Base-by-base conservation (phyloP, 768 basidiomycete genomes). In the Pisolithus sp. region DNA sequence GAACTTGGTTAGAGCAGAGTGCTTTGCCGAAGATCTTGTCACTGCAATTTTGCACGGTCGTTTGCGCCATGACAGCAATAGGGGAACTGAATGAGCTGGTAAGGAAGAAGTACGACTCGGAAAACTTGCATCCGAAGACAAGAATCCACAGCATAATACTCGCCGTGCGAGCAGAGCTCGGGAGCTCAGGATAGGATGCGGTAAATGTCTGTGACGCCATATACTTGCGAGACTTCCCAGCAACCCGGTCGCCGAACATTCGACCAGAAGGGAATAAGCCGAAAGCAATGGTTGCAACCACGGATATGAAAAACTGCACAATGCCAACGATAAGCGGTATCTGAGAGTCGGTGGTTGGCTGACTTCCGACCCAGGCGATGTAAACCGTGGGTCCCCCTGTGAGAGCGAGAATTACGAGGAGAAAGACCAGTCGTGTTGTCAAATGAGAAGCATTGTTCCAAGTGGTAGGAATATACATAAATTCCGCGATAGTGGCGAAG, bases 361-460 rank as follows among this genome's bases (percentile, higher is more conserved):
- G 76, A 46, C 79, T 83, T 65, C 95, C 89, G 52, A 92, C 85
- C 58, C 84, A 72, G 52, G 89, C 89, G 57, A 99, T 86, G 71
- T 96, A 99, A 62, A 98, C 77, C 1, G 94, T 95, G 2, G 96
- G 96, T 30, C 89, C 95, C 43, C 78, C 88, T 1, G 95, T 98
- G 56, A 97, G 80, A 37, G 85, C 96, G 47, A 99, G 83, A 59
- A 94, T 88, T 69, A 96, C 78, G 52, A 96, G 73, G 42, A 99
- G 80, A 76, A 97, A 96, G 57, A 94, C 68, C 52, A 98, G 78
- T 40, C 96, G 91, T 28, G 93, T 93, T 6, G 92, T 91, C 49
- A 99, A 81, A 70, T 99, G 96, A 3, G 92, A 92, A 23, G 94
- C 93, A 67, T 98, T 99, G 71, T 96, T 93, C 96, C 96, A 98